Evolutionary conservation across 805 yeast species (phyloP).

Genomic region (Scheffersomyces lignosus): DNA sequence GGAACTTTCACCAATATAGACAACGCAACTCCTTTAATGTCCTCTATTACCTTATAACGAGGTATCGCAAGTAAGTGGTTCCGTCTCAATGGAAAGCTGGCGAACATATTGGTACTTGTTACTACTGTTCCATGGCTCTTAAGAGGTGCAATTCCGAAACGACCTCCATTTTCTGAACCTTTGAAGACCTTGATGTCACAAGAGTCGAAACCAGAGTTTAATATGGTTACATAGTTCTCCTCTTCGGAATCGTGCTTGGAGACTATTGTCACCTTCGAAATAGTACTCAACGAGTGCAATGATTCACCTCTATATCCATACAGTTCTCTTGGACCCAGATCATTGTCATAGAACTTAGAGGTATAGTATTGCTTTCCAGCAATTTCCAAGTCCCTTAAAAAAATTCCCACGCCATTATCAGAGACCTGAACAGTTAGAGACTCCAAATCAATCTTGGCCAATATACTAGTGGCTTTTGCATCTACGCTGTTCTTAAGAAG

Average conservation of each 20-base stretch:
- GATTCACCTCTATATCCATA: constrained; percentile 13
- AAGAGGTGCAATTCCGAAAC: constrained; percentile 5
- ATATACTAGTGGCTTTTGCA: constrained; percentile 44
- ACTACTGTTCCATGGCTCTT: constrained; percentile 39
- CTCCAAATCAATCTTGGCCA: constrained; percentile 32
- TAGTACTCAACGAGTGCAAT: constrained; percentile 5
- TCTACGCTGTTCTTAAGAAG: constrained; percentile 57
- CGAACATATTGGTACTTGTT: constrained; percentile 39
- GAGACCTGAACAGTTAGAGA: constrained; percentile 39
- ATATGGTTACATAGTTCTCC: constrained; percentile 14
- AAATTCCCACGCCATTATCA: constrained; percentile 78
- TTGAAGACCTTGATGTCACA: no score
- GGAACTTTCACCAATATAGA: constrained; percentile 26
- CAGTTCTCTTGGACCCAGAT: neutral
- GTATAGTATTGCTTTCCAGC: constrained; percentile 47
- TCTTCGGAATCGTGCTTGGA: constrained; percentile 31
- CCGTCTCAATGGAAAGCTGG: constrained; percentile 45
- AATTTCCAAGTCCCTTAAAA: constrained; percentile 41
- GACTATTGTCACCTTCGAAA: constrained; percentile 43
- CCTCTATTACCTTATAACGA: constrained; percentile 18
- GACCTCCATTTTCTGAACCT: no score
- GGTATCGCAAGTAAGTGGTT: constrained; percentile 18
- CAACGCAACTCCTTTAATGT: constrained; percentile 29
- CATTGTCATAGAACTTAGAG: constrained; percentile 3
- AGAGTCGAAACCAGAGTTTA: no score